phyloP scores from a whole-genome alignment of 148 eudicot species.

The Vaccinium corymbosum region DNA sequence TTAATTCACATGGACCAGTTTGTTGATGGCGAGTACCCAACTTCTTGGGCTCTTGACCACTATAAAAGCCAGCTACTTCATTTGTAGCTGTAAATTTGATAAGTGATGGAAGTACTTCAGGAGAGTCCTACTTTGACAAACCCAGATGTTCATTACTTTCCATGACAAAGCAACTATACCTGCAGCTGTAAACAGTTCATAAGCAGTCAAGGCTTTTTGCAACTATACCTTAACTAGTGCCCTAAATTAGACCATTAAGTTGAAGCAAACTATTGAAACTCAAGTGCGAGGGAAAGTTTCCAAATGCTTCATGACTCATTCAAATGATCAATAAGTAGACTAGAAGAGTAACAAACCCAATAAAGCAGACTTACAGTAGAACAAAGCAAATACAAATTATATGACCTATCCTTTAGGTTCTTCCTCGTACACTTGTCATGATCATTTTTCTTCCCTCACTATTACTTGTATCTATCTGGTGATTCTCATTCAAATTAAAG shows the following conservation, averaged over 20 bases:
- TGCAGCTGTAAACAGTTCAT: conserved; percentile 6
- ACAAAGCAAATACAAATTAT: background rate
- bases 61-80: conserved; percentile 58
- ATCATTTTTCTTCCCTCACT: background rate
- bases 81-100: conserved; percentile 37
- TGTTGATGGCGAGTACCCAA: conserved; percentile 14
- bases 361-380: background rate
- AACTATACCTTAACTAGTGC: background rate
- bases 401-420: background rate
- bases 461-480: background rate
- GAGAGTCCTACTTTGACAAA: conserved; percentile 19
- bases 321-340: background rate
- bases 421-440: background rate
- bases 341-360: background rate
- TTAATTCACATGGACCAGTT: background rate
- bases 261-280: background rate
- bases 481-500: background rate
- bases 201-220: background rate
- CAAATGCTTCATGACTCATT: background rate
- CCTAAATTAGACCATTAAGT: background rate
- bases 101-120: conserved; percentile 50
- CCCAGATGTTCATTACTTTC: conserved; percentile 17
- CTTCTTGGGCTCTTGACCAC: conserved; percentile 21
- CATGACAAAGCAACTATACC: conserved; percentile 34
- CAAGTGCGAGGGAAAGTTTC: background rate